A percentile compares a stretch with the other conserved stretches of the same genome.
These are phyloP conservation scores for Clarireedia monteithiana DNA, from an alignment of 2,329 filamentous ascomycete species.

Conservation along the genomic window DNA sequence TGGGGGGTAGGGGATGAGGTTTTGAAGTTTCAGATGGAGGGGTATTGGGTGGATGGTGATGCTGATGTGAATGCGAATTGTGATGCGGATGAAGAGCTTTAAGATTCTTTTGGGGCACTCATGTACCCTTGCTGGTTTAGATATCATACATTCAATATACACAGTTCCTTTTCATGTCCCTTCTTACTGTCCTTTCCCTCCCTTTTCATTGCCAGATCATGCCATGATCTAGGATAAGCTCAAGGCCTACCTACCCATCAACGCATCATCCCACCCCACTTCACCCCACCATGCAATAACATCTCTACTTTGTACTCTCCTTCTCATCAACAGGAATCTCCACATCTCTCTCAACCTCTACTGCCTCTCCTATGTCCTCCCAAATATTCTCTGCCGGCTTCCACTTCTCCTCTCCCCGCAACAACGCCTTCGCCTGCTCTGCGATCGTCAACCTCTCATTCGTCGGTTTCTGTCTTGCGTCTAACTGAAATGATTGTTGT, in stretches of 20 bases:
- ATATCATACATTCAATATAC: too few relatives aligned
- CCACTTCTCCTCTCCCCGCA: slow-evolving; percentile 57
- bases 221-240: too few relatives aligned
- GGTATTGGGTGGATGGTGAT: slow-evolving; percentile 32
- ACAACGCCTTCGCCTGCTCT: slow-evolving; percentile 54
- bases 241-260: too few relatives aligned
- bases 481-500: slow-evolving; percentile 28
- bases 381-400: slow-evolving; percentile 19
- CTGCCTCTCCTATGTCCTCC: slow-evolving; percentile 30
- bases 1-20: slow-evolving; percentile 73
- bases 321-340: slow-evolving; percentile 6
- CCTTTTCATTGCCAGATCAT: too few relatives aligned
- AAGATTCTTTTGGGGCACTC: too few relatives aligned
- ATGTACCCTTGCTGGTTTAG: too few relatives aligned
- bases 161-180: too few relatives aligned
- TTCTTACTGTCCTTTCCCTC: too few relatives aligned
- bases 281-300: too few relatives aligned
- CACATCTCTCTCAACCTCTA: slow-evolving; percentile 27
- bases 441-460: slow-evolving; percentile 39
- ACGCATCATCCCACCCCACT: too few relatives aligned
- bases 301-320: too few relatives aligned
- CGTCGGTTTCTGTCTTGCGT: slow-evolving; percentile 25
- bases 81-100: not conserved
- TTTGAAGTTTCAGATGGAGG: slow-evolving; percentile 56
- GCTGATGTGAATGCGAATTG: not conserved